Conservation (phyloP, 371 early-diverging fungal genomes). For the Lichtheimia ornata region DNA sequence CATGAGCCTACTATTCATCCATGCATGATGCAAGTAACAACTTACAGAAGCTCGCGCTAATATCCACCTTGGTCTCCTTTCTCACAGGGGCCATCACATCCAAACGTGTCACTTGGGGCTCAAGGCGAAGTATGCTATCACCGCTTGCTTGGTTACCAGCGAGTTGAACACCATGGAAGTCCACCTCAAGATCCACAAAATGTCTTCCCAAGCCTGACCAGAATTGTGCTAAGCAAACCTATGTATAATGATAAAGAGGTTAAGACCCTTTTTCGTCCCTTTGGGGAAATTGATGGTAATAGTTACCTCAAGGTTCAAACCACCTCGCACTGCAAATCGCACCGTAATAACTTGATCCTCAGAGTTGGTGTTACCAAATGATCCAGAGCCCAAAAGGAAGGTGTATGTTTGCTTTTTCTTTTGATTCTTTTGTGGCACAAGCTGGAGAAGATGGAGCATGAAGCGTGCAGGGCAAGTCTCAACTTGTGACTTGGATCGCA, state of each 20-base stretch:
- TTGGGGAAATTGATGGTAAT: too few relatives aligned
- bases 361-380: slow-evolving; percentile 61
- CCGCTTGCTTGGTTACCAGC: slow-evolving; percentile 61
- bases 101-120: slow-evolving; percentile 61
- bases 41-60: slow-evolving; percentile 53
- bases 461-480: slow-evolving; percentile 59
- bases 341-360: slow-evolving; percentile 61
- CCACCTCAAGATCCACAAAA: slow-evolving; percentile 66
- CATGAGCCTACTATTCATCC: not conserved
- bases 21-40: not conserved
- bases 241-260: slow-evolving; percentile 11
- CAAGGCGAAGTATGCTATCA: slow-evolving; percentile 44
- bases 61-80: slow-evolving; percentile 69
- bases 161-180: slow-evolving; percentile 83
- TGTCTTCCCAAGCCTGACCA: slow-evolving; percentile 84
- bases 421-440: slow-evolving; percentile 74
- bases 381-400: slow-evolving; percentile 62
- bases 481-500: slow-evolving; percentile 37
- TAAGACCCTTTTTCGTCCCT: slow-evolving; percentile 26
- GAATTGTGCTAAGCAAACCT: slow-evolving; percentile 74
- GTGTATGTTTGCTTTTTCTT: slow-evolving; percentile 60
- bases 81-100: slow-evolving; percentile 74
- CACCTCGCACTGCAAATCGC: slow-evolving; percentile 70
- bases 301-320: slow-evolving; percentile 69
- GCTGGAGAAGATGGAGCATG: slow-evolving; percentile 70